Conservation (phyloP, 2,329 filamentous ascomycete species). For the Raffaelea ambrosiae region DNA sequence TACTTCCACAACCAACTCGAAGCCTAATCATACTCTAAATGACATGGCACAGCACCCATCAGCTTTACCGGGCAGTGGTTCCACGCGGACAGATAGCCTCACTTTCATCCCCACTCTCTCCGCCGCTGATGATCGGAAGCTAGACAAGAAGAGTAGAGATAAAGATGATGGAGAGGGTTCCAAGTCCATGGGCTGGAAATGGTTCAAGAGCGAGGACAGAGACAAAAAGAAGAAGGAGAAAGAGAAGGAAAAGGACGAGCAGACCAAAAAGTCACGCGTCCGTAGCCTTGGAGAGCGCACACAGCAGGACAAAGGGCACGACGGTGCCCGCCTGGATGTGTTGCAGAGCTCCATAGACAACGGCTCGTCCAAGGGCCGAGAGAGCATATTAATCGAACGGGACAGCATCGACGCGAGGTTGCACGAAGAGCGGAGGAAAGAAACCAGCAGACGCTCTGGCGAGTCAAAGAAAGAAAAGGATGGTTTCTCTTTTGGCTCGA, state of each 20-base stretch:
- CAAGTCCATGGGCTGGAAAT: conserved; percentile 76
- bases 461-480: conserved; percentile 88
- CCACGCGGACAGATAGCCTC: conserved; percentile 62
- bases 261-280: conserved; percentile 57
- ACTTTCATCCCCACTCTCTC: conserved; percentile 70
- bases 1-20: too few species aligned
- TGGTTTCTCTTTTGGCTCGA: conserved; percentile 73
- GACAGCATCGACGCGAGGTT: conserved; percentile 63
- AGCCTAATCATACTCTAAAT: too few species aligned
- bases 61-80: conserved; percentile 60
- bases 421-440: conserved; percentile 76
- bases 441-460: conserved; percentile 62
- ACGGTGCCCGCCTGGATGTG: conserved; percentile 76
- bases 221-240: conserved; percentile 63
- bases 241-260: conserved; percentile 48
- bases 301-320: conserved; percentile 50
- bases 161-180: conserved; percentile 54
- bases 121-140: conserved; percentile 62
- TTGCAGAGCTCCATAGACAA: conserved; percentile 81
- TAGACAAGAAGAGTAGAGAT: conserved; percentile 68
- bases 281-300: conserved; percentile 33
- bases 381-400: conserved; percentile 77
- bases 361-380: conserved; percentile 56
- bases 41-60: conserved; percentile 60
- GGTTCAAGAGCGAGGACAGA: conserved; percentile 72